A percentile compares a stretch with the other conserved stretches of the same genome.
Conservation (phyloP, 1,284 basidiomycete species). For the Tylopilus orsonianus region DNA sequence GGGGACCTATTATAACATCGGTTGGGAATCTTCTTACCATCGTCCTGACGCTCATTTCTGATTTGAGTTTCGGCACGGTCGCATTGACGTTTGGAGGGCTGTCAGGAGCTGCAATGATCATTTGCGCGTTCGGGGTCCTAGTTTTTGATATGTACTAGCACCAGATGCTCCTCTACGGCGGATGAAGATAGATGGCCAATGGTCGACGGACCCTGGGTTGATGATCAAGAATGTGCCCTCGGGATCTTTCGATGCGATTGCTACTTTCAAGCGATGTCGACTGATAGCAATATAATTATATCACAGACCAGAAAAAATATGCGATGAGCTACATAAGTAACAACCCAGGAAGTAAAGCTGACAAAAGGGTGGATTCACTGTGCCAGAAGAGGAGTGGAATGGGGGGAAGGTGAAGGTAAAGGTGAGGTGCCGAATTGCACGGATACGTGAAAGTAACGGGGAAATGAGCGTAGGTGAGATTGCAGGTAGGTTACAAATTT, state of each 20-base stretch:
- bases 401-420: slow-evolving; percentile 6
- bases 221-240: background rate
- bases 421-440: slow-evolving; percentile 11
- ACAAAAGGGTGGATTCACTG: slow-evolving; percentile 17
- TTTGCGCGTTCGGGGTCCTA: slow-evolving; percentile 71
- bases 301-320: slow-evolving; percentile 36
- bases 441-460: slow-evolving; percentile 22
- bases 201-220: background rate
- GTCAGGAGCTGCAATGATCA: slow-evolving; percentile 66
- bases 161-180: background rate
- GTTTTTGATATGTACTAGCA: slow-evolving; percentile 64
- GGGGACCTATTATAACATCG: slow-evolving; percentile 84
- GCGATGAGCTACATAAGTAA: slow-evolving; percentile 35
- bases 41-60: slow-evolving; percentile 74
- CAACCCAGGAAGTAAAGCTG: slow-evolving; percentile 26
- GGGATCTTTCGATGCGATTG: background rate
- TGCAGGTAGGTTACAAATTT: slow-evolving; percentile 35
- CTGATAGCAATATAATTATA: slow-evolving; percentile 36
- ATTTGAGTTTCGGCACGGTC: slow-evolving; percentile 62
- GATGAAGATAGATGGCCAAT: no score
- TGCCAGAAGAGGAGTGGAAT: slow-evolving; percentile 14
- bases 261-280: slow-evolving; percentile 3
- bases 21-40: slow-evolving; percentile 84
- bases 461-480: slow-evolving; percentile 35
- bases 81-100: slow-evolving; percentile 64